Base-by-base conservation (phyloP, 257 asterid species). In the Ilex aquifolium region DNA sequence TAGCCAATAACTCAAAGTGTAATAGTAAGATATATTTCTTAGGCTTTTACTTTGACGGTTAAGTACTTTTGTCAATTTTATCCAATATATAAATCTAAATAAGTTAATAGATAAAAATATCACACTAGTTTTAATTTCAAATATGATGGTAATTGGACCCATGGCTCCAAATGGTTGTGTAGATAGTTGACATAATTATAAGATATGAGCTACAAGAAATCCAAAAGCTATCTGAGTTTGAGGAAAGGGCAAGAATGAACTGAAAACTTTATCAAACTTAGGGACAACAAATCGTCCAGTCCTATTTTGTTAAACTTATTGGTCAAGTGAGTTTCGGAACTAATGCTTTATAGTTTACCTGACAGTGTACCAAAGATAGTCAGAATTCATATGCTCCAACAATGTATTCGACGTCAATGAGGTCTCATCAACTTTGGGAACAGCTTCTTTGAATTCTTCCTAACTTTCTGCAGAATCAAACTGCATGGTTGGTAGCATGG, bases 311-410 rank as follows among this genome's bases (percentile, higher is more conserved):
- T n/a, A n/a, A n/a, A n/a, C n/a, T n/a, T n/a, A n/a, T n/a, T n/a
- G n/a, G n/a, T n/a, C n/a, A n/a, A n/a, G n/a, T n/a, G 51, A 36
- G 3, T 8, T 10, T 8, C 6, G 13, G 9, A 8, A 46, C 9
- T 2, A 3, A 46, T 46, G 13, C 15, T 46, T 63, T 59, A 44
- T 5, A 16, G 3, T 14, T 56, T 76, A 91, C 98, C 87, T 83
- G 56, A 66, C 12, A 55, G 83, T 88, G 85, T 88, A 91, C 98
- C 98, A 91, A 42, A 91, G 74, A 69, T 91, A 88, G 65, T 88
- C 98, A 2, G 96, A 84, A 73, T 60, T 79, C 80, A 80, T 83
- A 65, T 91, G 98, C 72, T 88, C 98, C 39, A 91, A 73, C 81
- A 91, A 66, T 44, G 39, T n/a, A 50, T 82, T 54, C 0, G 95